Evolutionary conservation across 73 alveolate species (phyloP).

Genomic region (Tetrahymena malaccensis): DNA sequence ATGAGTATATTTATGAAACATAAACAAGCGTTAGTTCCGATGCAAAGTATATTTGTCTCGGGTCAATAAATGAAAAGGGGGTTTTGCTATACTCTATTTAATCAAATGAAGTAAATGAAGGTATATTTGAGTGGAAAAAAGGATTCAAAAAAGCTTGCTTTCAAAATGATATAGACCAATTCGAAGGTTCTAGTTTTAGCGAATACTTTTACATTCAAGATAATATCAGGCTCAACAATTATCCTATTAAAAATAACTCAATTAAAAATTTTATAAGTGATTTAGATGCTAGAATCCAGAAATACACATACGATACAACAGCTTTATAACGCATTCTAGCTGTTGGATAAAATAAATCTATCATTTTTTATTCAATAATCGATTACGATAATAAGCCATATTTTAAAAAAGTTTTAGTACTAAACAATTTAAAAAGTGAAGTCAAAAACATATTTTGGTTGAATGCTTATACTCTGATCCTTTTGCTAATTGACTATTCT

Average conservation of each 20-base stretch:
- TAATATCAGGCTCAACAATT: background rate
- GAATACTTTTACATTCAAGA: background rate
- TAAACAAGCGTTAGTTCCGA: background rate
- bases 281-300: background rate
- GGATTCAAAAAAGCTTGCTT: background rate
- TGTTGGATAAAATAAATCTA: background rate
- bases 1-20: background rate
- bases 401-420: background rate
- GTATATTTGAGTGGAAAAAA: background rate
- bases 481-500: background rate
- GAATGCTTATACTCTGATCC: background rate
- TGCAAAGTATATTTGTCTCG: background rate
- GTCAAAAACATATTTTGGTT: background rate
- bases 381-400: background rate
- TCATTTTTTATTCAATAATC: background rate
- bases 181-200: background rate
- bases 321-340: background rate
- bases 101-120: background rate
- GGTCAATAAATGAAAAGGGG: background rate
- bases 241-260: background rate
- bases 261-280: background rate
- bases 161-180: background rate
- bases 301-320: background rate
- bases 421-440: background rate
- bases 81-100: background rate